phyloP scores from a whole-genome alignment of 768 basidiomycete species.

The Termitomyces sp. region DNA sequence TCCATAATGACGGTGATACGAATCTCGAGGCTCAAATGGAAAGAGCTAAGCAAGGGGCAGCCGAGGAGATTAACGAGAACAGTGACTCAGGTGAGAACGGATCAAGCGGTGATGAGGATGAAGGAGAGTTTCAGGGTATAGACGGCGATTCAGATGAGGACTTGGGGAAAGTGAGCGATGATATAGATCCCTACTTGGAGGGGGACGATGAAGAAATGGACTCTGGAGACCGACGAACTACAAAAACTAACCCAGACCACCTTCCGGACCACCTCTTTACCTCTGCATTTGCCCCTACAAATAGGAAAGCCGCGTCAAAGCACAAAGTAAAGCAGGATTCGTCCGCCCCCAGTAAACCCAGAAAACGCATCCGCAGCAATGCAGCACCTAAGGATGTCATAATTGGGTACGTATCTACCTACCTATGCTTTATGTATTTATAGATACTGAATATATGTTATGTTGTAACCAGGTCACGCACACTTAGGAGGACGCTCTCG shows the following conservation, averaged over 20 bases:
- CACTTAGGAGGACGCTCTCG: constrained; percentile 45
- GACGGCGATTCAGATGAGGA: constrained; percentile 16
- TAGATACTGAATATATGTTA: constrained; percentile 1
- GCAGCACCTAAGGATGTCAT: constrained; percentile 42
- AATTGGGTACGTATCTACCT: constrained; percentile 42
- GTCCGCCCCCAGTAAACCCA: constrained; percentile 18
- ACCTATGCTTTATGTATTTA: background rate
- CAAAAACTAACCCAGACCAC: constrained; percentile 35
- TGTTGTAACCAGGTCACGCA: constrained; percentile 38
- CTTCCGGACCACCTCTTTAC: constrained; percentile 65
- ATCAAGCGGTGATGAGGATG: constrained; percentile 15
- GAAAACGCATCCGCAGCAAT: constrained; percentile 24
- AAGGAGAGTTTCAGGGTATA: constrained; percentile 19
- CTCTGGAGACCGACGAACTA: constrained; percentile 15
- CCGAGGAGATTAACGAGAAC: constrained; percentile 20
- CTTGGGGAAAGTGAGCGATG: background rate
- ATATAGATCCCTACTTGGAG: constrained; percentile 11
- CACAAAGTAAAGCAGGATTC: constrained; percentile 18
- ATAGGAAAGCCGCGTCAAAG: constrained; percentile 17
- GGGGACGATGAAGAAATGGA: constrained; percentile 20
- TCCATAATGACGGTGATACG: background rate
- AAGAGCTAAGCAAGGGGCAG: constrained; percentile 17
- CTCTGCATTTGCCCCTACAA: constrained; percentile 42
- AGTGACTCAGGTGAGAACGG: constrained; percentile 21
- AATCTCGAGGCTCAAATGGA: constrained; percentile 11